A percentile compares a stretch with the other conserved stretches of the same genome.
Evolutionary conservation across 2,329 filamentous ascomycete genomes (phyloP).

Genomic region (Aspergillus puulaauensis): DNA sequence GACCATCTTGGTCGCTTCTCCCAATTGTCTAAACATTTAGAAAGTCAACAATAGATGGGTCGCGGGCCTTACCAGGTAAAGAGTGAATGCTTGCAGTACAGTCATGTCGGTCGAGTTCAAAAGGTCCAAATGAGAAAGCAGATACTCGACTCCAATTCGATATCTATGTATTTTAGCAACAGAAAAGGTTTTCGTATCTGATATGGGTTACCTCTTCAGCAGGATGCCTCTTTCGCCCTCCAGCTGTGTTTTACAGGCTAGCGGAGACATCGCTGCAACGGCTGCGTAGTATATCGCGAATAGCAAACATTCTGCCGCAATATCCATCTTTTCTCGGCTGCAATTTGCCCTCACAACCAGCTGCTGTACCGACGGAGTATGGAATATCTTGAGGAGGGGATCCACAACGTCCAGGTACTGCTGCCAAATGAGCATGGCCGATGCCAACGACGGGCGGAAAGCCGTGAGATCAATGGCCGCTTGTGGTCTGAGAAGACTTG

Average conservation of each 20-base stretch:
- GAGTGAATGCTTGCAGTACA: slow-evolving; percentile 20
- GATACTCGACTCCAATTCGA: slow-evolving; percentile 17
- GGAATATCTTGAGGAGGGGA: slow-evolving; percentile 56
- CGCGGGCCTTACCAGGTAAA: slow-evolving; percentile 20
- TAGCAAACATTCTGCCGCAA: slow-evolving; percentile 14
- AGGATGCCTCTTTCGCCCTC: slow-evolving; percentile 9
- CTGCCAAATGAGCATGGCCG: slow-evolving; percentile 20
- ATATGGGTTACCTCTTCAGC: slow-evolving; percentile 13
- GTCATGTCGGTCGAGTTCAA: slow-evolving; percentile 14
- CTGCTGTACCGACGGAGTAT: slow-evolving; percentile 52
- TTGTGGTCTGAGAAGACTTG: background rate
- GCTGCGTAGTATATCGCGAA: slow-evolving; percentile 21
- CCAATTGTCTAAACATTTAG: slow-evolving; percentile 16
- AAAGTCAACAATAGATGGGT: accelerated
- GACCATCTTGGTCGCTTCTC: slow-evolving; percentile 13
- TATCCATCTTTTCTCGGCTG: background rate
- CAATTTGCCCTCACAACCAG: slow-evolving; percentile 44
- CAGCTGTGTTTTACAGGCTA: slow-evolving; percentile 14
- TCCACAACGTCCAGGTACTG: slow-evolving; percentile 43
- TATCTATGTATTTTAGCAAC: slow-evolving; percentile 14
- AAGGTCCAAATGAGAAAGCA: slow-evolving; percentile 12
- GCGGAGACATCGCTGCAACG: slow-evolving; percentile 12
- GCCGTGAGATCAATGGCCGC: background rate
- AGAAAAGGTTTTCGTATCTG: background rate
- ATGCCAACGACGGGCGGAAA: slow-evolving; percentile 5